Base-by-base conservation (phyloP, 2,329 filamentous ascomycete species). In the Ampelomyces quisqualis region DNA sequence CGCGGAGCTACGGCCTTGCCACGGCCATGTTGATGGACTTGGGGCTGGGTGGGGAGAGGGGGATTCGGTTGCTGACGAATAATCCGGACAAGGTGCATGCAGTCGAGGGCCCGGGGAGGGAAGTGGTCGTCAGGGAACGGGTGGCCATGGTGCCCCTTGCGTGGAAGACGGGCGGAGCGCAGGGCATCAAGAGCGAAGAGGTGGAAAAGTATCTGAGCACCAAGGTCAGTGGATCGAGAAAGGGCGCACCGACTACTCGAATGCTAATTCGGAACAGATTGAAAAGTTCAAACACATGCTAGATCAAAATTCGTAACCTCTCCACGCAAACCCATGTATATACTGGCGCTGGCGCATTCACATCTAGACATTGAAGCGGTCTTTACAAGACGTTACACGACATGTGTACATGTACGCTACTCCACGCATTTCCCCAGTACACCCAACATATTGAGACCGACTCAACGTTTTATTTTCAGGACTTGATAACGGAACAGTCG, bases 71-170 rank as follows among this genome's bases (percentile, higher is more conserved):
- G 35, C 72, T 98, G 57, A 98, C 93, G 7, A 98, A 98, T 67
- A 98, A 98, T 60, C 93, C 93, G 0, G 93, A 98, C 58, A 98
- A 98, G 74, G 88, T 98, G 28, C 77, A 89, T 11, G 93, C 93
- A 0, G 87, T 98, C 0, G 93, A 98, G 67, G 93, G 93, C 0
- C 90, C 90, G 0, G 88, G 88, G 52, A 76, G 90, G 8, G 91
- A 98, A 70, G 78, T 98, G 9, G 78, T 86, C 7, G 93, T 98
- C 2, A 87, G 79, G 53, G 91, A 97, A 70, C 75, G 93, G 31
- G 90, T 98, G 9, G 85, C 90, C 2, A 98, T 98, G 93, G 84
- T 98, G 43, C 93, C 93, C 3, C 67, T 97, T 46, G 90, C 89
- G 7, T 98, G 93, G 93, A 87, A 87, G 63, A 80, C 77, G 7